These are phyloP conservation scores for Dichotomocladium elegans DNA, from an alignment of 371 early-diverging fungal genomes.

Conservation along the genomic window DNA sequence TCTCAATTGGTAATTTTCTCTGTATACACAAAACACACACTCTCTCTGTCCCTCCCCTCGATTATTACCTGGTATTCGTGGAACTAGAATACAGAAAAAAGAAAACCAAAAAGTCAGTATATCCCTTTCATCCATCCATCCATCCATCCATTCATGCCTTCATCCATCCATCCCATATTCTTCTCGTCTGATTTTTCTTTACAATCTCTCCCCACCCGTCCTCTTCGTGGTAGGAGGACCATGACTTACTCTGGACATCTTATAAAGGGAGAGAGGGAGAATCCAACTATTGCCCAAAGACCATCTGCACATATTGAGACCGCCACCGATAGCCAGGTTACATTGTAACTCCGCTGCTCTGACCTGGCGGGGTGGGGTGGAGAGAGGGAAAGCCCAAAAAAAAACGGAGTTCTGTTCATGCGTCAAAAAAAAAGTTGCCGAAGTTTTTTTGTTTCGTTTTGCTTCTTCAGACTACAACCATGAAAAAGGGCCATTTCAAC, in stretches of 20 bases:
- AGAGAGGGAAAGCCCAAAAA: too few relatives aligned
- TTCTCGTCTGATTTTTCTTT: neutral
- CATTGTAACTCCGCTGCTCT: too few relatives aligned
- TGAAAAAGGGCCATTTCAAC: too few relatives aligned
- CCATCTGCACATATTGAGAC: too few relatives aligned
- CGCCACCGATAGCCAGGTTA: too few relatives aligned
- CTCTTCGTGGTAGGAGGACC: neutral
- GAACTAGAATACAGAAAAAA: constrained; percentile 35
- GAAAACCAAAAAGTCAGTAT: neutral
- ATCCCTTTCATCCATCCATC: neutral
- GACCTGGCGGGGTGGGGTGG: too few relatives aligned
- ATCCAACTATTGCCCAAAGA: too few relatives aligned
- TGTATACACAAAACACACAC: neutral
- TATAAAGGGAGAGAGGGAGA: neutral
- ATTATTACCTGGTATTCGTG: constrained; percentile 59
- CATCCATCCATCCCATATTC: neutral
- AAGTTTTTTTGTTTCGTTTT: too few relatives aligned
- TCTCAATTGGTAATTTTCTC: neutral
- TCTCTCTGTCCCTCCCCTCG: neutral
- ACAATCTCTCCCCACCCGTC: neutral
- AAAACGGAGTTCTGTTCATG: too few relatives aligned
- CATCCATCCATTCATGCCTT: constrained; percentile 12
- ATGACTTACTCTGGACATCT: neutral
- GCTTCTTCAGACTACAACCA: too few relatives aligned
- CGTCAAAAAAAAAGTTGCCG: too few relatives aligned